Evolutionary conservation across 495 filamentous ascomycete species (phyloP), one percentile per base, ranked within the genome.

Genomic region (Cairneyella variabilis): DNA sequence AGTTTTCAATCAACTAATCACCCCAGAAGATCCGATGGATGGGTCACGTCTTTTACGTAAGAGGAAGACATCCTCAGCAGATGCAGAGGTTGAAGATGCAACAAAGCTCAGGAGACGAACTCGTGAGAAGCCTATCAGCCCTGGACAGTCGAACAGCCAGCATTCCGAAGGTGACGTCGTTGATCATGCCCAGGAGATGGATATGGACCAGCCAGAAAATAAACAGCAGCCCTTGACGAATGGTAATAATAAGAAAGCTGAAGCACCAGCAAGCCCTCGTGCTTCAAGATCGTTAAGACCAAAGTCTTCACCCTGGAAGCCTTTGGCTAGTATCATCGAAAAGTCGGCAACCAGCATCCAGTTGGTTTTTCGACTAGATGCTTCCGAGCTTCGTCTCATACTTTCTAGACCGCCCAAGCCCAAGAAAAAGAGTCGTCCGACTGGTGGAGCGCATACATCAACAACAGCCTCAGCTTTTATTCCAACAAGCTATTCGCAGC

Each of bases 21-120:
- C 90, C 26, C 81, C 87, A 48, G 89, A 90, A 45, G 89, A 95
- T 60, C 78, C 87, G 11, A 77, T 91, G 71, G 89, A 95, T 66
- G 90, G 90, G 39, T 90, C 90, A 2, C 84, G 91, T 47, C 80
- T 89, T 40, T 71, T 97, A 46, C 80, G 92, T 47, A 97, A 97
- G 69, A 83, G 93, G 39, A 96, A 96, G 69, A 75, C 75, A 26
- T 79, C 76, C 0, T 78, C 75, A 17, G 56, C 38, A 36, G 51
- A 58, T 22, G 56, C 45, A 17, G 45, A 53, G 4, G 43, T 49
- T 32, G 56, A 51, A 45, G 50, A 38, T 30, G 41, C 54, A 32
- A 54, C 43, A 20, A 22, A 37, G 11, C 40, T 43, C 11, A 53
- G 62, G 47, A 58, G 42, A 30, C 55, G 58, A 27, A 57, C 32